phyloP scores from a whole-genome alignment of 345 rosid genomes.

The Raphanus sativus region DNA sequence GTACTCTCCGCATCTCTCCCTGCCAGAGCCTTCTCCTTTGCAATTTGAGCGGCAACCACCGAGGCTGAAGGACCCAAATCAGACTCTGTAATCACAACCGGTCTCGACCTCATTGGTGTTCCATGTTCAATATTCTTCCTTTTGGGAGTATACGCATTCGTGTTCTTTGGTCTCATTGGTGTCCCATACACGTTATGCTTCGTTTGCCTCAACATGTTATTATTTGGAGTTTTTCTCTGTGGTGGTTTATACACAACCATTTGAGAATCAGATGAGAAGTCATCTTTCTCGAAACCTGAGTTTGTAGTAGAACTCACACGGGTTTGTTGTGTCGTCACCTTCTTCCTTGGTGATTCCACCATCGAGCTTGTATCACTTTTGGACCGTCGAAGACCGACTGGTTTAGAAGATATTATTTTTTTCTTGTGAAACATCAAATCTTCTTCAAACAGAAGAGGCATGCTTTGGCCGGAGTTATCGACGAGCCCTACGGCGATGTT shows the following conservation, averaged over 20 bases:
- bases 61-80: constrained; percentile 89
- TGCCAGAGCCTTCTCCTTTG: constrained; percentile 38
- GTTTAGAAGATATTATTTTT: constrained; percentile 48
- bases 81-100: constrained; percentile 51
- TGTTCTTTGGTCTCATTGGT: constrained; percentile 37
- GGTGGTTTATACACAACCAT: constrained; percentile 18
- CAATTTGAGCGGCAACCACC: constrained; percentile 71
- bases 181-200: constrained; percentile 34
- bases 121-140: constrained; percentile 35
- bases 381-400: constrained; percentile 59
- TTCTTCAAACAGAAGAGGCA: constrained; percentile 58
- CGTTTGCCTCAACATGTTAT: constrained; percentile 2
- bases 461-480: constrained; percentile 76
- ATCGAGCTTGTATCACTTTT: constrained; percentile 84
- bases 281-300: constrained; percentile 37
- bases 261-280: constrained; percentile 36
- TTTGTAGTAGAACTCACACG: constrained; percentile 41
- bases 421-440: constrained; percentile 37
- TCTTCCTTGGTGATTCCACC: constrained; percentile 34
- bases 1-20: constrained; percentile 56
- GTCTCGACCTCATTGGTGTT: constrained; percentile 41
- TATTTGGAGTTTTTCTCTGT: constrained; percentile 24
- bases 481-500: constrained; percentile 76
- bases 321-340: constrained; percentile 21
- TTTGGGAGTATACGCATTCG: constrained; percentile 28